A percentile compares a stretch with the other conserved stretches of the same genome.
Conservation (phyloP, 371 early-diverging fungal species). For the Apophysomyces sp. region DNA sequence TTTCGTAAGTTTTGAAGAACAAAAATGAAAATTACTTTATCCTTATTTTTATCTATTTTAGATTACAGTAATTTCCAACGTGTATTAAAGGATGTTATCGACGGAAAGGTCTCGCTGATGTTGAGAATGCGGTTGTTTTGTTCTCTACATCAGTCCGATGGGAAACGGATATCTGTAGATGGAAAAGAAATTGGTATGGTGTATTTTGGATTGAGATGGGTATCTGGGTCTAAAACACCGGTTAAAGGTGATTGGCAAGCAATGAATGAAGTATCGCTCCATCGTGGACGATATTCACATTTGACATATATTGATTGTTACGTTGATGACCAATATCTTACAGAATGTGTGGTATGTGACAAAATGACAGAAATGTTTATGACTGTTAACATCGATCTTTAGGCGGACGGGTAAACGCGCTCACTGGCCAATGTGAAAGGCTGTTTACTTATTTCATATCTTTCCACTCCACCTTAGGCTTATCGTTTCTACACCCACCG, state of each 20-base stretch:
- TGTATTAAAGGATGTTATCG: constrained; percentile 63
- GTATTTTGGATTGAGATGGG: neutral
- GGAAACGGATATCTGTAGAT: constrained; percentile 44
- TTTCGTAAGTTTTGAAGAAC: constrained; percentile 52
- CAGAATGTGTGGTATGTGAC: constrained; percentile 81
- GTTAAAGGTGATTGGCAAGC: constrained; percentile 54
- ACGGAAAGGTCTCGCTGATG: constrained; percentile 60
- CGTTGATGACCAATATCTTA: constrained; percentile 78
- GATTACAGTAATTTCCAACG: constrained; percentile 61
- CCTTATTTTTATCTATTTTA: constrained; percentile 15
- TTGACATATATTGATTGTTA: constrained; percentile 77
- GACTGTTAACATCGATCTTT: constrained; percentile 19
- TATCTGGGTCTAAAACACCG: too few species aligned
- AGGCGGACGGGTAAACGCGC: constrained; percentile 55
- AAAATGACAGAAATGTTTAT: neutral
- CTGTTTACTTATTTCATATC: neutral
- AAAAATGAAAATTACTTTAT: too few species aligned
- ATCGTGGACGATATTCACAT: constrained; percentile 86
- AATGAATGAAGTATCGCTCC: constrained; percentile 89
- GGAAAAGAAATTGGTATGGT: constrained; percentile 38
- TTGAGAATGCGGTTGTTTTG: constrained; percentile 78
- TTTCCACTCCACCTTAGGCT: constrained; percentile 39
- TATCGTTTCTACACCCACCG: constrained; percentile 92
- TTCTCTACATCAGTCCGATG: constrained; percentile 57
- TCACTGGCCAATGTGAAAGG: neutral